phyloP scores from a whole-genome alignment of 257 asterid genomes.

The Capsicum chinense region DNA sequence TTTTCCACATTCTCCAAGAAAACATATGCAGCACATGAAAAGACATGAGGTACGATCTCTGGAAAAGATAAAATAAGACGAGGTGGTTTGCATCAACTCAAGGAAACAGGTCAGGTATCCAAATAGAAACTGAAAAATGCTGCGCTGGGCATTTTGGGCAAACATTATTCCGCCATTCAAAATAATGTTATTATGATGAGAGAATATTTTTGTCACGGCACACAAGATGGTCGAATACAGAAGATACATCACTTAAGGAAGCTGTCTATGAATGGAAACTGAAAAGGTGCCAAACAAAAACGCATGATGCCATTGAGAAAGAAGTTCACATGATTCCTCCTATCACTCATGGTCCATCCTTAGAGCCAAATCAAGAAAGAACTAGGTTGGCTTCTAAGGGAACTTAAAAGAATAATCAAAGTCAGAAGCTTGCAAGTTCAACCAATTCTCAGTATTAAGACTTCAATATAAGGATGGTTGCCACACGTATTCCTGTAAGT shows the following conservation, averaged over 20 bases:
- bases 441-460: constrained; percentile 6
- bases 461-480: constrained; percentile 12
- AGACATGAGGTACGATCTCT: not conserved
- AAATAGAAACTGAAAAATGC: not conserved
- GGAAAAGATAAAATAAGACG: not conserved
- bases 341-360: not conserved
- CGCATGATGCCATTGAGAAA: not conserved
- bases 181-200: constrained; percentile 8
- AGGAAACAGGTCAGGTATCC: constrained; percentile 24
- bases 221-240: not conserved
- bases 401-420: not conserved
- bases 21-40: constrained; percentile 15
- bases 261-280: not conserved
- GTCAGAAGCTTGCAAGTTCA: not conserved
- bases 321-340: constrained; percentile 17
- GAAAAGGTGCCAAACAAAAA: not conserved
- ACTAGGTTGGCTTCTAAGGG: constrained; percentile 6
- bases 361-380: not conserved
- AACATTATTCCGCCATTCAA: not conserved
- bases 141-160: not conserved
- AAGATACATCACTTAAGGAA: not conserved
- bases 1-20: constrained; percentile 8
- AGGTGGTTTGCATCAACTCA: not conserved
- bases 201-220: not conserved
- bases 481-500: not conserved